phyloP scores from a whole-genome alignment of 768 basidiomycete genomes.

The Lactarius vividus region DNA sequence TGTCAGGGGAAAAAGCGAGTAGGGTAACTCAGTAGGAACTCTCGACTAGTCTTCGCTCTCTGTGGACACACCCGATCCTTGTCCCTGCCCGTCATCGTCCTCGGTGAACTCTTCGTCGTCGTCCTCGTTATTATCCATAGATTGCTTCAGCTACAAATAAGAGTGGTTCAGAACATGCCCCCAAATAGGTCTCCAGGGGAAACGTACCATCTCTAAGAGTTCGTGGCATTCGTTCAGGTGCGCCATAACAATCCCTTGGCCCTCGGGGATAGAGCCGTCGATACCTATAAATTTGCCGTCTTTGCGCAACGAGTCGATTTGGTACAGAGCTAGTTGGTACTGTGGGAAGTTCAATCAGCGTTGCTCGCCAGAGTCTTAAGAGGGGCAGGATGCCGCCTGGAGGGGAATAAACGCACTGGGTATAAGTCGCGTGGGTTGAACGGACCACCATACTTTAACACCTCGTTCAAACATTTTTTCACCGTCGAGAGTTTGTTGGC shows the following conservation, averaged over 20 bases:
- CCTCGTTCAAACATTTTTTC: constrained; percentile 96
- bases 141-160: constrained; percentile 62
- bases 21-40: neutral
- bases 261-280: constrained; percentile 90
- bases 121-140: constrained; percentile 57
- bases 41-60: constrained; percentile 20
- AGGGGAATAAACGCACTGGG: constrained; percentile 56
- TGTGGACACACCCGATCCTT: constrained; percentile 18
- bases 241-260: constrained; percentile 94
- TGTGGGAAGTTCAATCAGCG: constrained; percentile 33
- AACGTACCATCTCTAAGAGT: constrained; percentile 83
- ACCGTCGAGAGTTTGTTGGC: constrained; percentile 96
- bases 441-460: constrained; percentile 91
- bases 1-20: neutral
- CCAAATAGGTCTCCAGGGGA: neutral
- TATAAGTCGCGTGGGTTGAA: constrained; percentile 91
- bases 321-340: constrained; percentile 93
- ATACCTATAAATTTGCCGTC: constrained; percentile 91
- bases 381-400: neutral
- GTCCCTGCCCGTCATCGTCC: constrained; percentile 28
- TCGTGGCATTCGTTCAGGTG: constrained; percentile 97
- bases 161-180: constrained; percentile 2
- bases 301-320: constrained; percentile 89
- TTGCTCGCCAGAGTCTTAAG: neutral
- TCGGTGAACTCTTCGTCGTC: constrained; percentile 31